Percentiles rank a stretch among this genome's conserved stretches.
Conservation (phyloP, 2,329 filamentous ascomycete species). For the Alternaria ethzedia region DNA sequence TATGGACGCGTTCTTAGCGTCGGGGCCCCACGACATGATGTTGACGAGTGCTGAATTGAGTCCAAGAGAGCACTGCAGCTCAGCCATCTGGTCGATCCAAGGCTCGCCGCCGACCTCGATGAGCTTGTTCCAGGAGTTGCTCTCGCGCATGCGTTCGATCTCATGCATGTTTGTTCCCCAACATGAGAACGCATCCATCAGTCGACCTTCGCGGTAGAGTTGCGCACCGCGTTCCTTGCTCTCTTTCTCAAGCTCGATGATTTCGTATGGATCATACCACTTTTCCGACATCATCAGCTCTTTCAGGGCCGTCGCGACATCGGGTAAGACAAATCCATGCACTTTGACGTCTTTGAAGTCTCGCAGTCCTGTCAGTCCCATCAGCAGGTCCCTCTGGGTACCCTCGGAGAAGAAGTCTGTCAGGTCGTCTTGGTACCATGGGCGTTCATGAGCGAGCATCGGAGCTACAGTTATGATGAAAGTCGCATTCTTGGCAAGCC, state of each 20-base stretch:
- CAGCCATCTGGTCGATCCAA: neutral
- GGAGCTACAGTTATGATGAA: neutral
- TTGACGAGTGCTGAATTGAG: neutral
- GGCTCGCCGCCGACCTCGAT: neutral
- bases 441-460: neutral
- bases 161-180: neutral
- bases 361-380: accelerated
- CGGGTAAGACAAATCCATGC: accelerated
- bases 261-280: accelerated
- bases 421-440: neutral
- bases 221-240: accelerated
- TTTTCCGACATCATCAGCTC: neutral
- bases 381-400: neutral
- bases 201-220: neutral
- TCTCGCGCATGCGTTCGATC: neutral
- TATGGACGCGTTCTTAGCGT: neutral
- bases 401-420: neutral
- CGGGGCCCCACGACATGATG: neutral
- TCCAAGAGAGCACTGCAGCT: neutral
- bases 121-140: neutral
- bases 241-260: accelerated
- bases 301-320: neutral
- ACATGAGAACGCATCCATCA: neutral
- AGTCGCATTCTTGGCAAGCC: neutral
- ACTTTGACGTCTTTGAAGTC: neutral